Base-by-base conservation (phyloP, 768 basidiomycete genomes). In the Agaricus bisporus region DNA sequence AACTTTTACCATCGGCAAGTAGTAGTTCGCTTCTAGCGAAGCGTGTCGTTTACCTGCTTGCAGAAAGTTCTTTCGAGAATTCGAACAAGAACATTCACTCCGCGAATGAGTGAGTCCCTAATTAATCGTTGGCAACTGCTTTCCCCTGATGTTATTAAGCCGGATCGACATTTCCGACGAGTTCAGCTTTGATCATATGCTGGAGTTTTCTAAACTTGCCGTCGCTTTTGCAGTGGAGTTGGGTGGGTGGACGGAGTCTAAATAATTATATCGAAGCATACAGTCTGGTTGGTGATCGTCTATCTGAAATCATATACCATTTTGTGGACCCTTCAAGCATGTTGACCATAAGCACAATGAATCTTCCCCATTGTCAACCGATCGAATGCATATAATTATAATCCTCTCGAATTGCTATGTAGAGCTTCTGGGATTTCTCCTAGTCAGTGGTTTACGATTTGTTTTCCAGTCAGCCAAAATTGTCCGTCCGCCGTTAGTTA, bases 101-200 rank as follows among this genome's bases (percentile, higher is more conserved):
- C 8, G 62, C 72, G 29, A 82, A 79, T 37, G 94, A 98, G 91
- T 92, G 69, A 60, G 89, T 70, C 26, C 45, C 42, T 54, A 26
- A 52, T 58, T 48, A 45, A 20, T 53, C 18, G 46, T 28, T 42
- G 38, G 41, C 50, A 20, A 38, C 41, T 29, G 43, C 60, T 28
- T 58, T 49, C 52, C 48, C 22, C 60, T 45, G 50, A 51, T 36
- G 41, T 59, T 41, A 56, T 35, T 35, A 61, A 91, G 90, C 65
- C 87, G 87, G 48, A 88, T 88, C 52, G 89, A 95, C 64, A 75
- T 90, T 55, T 91, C 91, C 10, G 73, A 81, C 18, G 94, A 95
- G 67, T 97, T 97, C 70, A 88, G 85, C 63, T 98, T 95, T 66
- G 68, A 73, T 5, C 94, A 98, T 66, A 91, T 95, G 89, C 61